phyloP scores from a whole-genome alignment of 306 rosid genomes.

The Vicia sativa region DNA sequence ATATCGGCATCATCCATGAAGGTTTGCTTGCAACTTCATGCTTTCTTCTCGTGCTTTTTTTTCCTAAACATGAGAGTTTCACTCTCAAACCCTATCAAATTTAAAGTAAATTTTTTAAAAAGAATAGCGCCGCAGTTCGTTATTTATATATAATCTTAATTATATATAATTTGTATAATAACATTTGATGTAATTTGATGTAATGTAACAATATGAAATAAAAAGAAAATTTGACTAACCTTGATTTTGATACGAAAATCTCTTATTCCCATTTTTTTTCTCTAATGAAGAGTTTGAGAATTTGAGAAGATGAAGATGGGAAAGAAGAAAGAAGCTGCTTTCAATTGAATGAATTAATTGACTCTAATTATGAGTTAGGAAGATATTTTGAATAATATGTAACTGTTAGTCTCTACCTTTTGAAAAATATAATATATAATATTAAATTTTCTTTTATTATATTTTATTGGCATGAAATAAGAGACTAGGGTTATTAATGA shows the following conservation, averaged over 20 bases:
- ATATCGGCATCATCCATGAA: conserved; percentile 82
- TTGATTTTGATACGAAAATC: conserved; percentile 50
- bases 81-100: conserved; percentile 51
- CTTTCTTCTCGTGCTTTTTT: conserved; percentile 43
- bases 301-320: conserved; percentile 31
- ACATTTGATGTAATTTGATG: too few species aligned
- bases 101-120: neutral
- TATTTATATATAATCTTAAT: too few species aligned
- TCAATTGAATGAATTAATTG: conserved; percentile 35
- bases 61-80: conserved; percentile 43
- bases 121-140: too few species aligned
- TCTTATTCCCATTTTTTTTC: conserved; percentile 39
- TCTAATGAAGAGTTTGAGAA: neutral
- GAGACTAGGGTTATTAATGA: neutral
- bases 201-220: conserved; percentile 5
- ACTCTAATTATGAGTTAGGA: conserved; percentile 42
- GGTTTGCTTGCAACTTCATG: conserved; percentile 36
- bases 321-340: conserved; percentile 38
- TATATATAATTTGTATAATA: too few species aligned
- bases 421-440: neutral
- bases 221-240: conserved; percentile 32
- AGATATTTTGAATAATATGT: conserved; percentile 35
- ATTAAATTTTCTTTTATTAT: neutral
- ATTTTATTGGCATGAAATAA: neutral
- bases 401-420: conserved; percentile 27